phyloP scores from a whole-genome alignment of 805 yeast species.

The Torulaspora microellipsoides region DNA sequence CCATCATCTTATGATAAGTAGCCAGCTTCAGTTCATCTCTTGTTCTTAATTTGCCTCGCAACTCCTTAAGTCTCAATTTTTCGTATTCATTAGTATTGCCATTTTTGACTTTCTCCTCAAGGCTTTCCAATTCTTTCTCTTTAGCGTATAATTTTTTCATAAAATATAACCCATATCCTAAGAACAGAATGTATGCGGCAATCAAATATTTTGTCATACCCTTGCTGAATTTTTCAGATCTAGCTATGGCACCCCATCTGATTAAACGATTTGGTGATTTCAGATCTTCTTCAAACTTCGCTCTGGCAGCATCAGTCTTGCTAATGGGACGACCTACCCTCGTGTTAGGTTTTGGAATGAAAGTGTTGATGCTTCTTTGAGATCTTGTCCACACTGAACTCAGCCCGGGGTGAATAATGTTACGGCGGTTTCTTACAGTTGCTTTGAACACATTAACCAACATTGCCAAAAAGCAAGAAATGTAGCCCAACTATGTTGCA shows the following conservation, averaged over 20 bases:
- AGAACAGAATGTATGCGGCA: slow-evolving; percentile 52
- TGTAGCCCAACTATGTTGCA: neutral
- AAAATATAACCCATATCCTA: slow-evolving; percentile 56
- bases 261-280: slow-evolving; percentile 36
- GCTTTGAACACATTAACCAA: neutral
- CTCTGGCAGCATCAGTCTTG: slow-evolving; percentile 33
- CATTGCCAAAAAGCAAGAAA: neutral
- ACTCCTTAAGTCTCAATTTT: slow-evolving; percentile 53
- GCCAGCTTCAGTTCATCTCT: slow-evolving; percentile 57
- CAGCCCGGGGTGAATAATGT: neutral
- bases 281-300: slow-evolving; percentile 33
- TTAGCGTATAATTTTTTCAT: slow-evolving; percentile 62
- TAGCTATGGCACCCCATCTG: slow-evolving; percentile 50
- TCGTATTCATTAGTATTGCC: slow-evolving; percentile 54
- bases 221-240: slow-evolving; percentile 55
- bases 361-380: slow-evolving; percentile 12
- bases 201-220: slow-evolving; percentile 60
- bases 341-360: slow-evolving; percentile 18
- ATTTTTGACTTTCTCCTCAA: slow-evolving; percentile 37
- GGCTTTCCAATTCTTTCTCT: slow-evolving; percentile 53
- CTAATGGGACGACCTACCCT: slow-evolving; percentile 26
- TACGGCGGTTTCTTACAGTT: neutral
- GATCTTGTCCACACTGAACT: slow-evolving; percentile 1
- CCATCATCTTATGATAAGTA: slow-evolving; percentile 52
- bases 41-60: slow-evolving; percentile 56